Percentiles rank a stretch among this genome's conserved stretches.
These are phyloP conservation scores for Calocybe gambosa DNA, from an alignment of 1,284 basidiomycete species.

Conservation along the genomic window DNA sequence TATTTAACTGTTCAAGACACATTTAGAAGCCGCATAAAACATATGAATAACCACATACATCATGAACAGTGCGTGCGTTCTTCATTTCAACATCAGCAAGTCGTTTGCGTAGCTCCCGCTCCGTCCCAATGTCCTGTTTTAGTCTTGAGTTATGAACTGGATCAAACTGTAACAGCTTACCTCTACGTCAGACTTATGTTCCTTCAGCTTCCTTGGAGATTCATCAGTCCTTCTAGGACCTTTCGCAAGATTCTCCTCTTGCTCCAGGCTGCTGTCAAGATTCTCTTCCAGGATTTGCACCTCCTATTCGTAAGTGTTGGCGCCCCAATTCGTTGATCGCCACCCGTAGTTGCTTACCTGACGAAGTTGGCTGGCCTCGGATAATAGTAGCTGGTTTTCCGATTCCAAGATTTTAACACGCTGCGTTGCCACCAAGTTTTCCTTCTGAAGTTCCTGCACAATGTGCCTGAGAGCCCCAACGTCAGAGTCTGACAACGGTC, in stretches of 20 bases:
- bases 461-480: constrained; percentile 56
- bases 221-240: constrained; percentile 17
- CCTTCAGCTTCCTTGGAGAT: constrained; percentile 38
- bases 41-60: constrained; percentile 39
- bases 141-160: constrained; percentile 7
- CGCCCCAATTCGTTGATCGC: not conserved
- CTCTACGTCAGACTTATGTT: constrained; percentile 50
- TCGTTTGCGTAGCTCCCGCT: constrained; percentile 65
- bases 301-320: constrained; percentile 38
- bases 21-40: constrained; percentile 4
- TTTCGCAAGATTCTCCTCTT: constrained; percentile 36
- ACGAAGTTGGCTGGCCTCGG: constrained; percentile 75
- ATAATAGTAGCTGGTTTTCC: constrained; percentile 68
- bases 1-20: constrained; percentile 58
- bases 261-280: constrained; percentile 56
- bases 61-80: constrained; percentile 61
- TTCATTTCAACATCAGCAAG: constrained; percentile 68
- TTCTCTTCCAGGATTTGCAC: constrained; percentile 70
- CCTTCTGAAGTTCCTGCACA: constrained; percentile 81
- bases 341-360: constrained; percentile 39
- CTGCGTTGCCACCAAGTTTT: constrained; percentile 61
- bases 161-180: constrained; percentile 25
- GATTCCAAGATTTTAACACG: constrained; percentile 67
- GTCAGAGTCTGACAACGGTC: constrained; percentile 3
- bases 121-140: constrained; percentile 33